Base-by-base conservation (phyloP, 306 rosid genomes). In the Astragalus membranaceus region DNA sequence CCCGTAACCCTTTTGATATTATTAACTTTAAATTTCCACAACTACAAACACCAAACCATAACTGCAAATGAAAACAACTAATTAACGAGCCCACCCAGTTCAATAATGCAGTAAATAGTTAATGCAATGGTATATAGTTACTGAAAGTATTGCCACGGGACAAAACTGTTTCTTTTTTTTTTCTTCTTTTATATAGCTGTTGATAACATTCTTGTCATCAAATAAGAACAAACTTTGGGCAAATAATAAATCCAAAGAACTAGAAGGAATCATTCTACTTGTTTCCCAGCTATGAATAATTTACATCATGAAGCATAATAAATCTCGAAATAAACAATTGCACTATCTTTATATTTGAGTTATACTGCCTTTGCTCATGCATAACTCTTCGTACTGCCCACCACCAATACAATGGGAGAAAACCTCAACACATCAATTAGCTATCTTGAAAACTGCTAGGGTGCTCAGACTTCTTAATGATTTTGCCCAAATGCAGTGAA, bases 241-340 rank as follows among this genome's bases (percentile, higher is more conserved):
- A 77, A 67, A 81, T 65, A 61, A 84, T 73, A 59, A 64, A 80
- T 67, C 76, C 36, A 46, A 79, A 49, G 47, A 82, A 80, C 76
- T 77, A 60, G 44, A 72, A 67, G 81, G 73, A 75, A 75, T 17
- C 65, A 56, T 81, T 67, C 83, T 78, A 80, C 59, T 70, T 72
- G 77, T 81, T 67, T 74, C 76, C 69, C 82, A 69, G 82, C 82
- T 74, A 71, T 74, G 78, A 81, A 80, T 78, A 81, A 78, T 67
- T 81, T 76, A 86, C 85, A 82, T 78, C 72, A 66, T 52, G 75
- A 62, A 73, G 75, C 74, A 70, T 78, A 72, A 67, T 58, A 82
- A 81, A 83, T 81, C 84, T 61, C 36, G 81, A 74, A 85, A 76
- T 74, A 74, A 79, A 74, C 75, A 67, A 80, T 76, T 48, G 43